Conservation (phyloP, 2,329 filamentous ascomycete genomes). For the Sclerotinia borealis region DNA sequence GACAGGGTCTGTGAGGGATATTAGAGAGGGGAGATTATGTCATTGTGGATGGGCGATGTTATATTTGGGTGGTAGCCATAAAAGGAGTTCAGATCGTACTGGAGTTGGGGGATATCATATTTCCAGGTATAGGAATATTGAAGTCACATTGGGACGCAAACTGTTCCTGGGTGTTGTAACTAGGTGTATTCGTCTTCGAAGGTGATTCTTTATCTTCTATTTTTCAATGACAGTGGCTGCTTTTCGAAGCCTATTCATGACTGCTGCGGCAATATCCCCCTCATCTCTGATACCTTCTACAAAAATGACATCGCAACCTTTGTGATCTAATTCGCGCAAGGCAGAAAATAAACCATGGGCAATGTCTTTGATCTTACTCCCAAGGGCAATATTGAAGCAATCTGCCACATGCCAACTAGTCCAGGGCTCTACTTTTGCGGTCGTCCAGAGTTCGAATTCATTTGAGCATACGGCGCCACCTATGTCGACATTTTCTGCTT, state of each 20-base stretch:
- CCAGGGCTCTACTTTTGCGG: not conserved
- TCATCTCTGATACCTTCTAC: conserved; percentile 82
- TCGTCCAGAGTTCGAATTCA: not conserved
- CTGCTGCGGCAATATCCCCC: conserved; percentile 76
- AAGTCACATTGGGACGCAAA: conserved; percentile 4
- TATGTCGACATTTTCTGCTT: too few relatives aligned
- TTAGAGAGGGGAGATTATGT: not conserved
- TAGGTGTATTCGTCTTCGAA: not conserved
- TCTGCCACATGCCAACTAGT: conserved; percentile 16
- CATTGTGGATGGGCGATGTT: not conserved
- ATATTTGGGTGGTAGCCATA: not conserved
- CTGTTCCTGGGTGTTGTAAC: not conserved
- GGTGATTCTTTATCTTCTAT: not conserved
- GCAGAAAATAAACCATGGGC: conserved; percentile 85
- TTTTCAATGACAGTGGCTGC: conserved; percentile 50
- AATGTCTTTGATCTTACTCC: conserved; percentile 63
- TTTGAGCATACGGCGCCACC: not conserved
- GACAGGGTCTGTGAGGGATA: conserved; percentile 64
- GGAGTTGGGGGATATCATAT: conserved; percentile 13
- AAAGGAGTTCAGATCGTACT: conserved; percentile 10
- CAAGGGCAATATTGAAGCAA: conserved; percentile 64
- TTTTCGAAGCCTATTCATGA: conserved; percentile 79
- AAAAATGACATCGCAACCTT: conserved; percentile 74
- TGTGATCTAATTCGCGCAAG: conserved; percentile 75
- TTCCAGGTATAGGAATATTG: conserved; percentile 7